Evolutionary conservation across 2,329 filamentous ascomycete species (phyloP).

Genomic region (Beauveria brongniartii): DNA sequence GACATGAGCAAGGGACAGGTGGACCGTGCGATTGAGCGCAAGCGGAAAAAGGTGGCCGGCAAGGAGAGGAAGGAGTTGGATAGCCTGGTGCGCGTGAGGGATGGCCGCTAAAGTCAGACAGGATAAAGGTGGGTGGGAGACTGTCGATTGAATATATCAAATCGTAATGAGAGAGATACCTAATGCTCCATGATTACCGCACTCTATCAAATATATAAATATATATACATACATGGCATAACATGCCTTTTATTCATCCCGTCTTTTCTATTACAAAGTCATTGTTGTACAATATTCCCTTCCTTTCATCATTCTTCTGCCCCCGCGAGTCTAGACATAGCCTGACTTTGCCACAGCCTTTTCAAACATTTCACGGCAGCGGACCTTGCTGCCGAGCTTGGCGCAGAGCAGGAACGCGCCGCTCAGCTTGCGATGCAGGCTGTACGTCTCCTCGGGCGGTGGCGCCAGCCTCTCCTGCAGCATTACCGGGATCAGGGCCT

Average conservation of each 20-base stretch:
- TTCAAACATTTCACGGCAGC: constrained; percentile 72
- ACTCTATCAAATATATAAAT: background rate
- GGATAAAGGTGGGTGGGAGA: background rate
- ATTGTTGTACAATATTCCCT: background rate
- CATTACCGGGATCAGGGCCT: constrained; percentile 86
- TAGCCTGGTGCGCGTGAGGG: constrained; percentile 25
- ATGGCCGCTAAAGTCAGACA: background rate
- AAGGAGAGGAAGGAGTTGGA: constrained; percentile 75
- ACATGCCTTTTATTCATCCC: background rate
- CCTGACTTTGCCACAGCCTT: constrained; percentile 37
- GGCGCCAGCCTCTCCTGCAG: constrained; percentile 78
- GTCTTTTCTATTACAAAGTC: background rate
- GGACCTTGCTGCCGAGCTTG: constrained; percentile 71
- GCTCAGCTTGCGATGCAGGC: constrained; percentile 86
- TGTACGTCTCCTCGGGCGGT: constrained; percentile 96
- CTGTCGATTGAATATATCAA: background rate
- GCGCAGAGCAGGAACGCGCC: constrained; percentile 93
- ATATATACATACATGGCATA: background rate
- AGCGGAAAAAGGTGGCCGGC: constrained; percentile 78
- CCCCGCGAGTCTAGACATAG: constrained; percentile 15
- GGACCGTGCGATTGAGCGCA: constrained; percentile 75
- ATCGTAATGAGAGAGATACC: constrained; percentile 8
- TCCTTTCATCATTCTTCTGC: background rate
- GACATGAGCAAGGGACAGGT: constrained; percentile 79
- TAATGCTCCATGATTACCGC: background rate